Conservation (phyloP, 441 rosid genomes). For the Adansonia gregorii region DNA sequence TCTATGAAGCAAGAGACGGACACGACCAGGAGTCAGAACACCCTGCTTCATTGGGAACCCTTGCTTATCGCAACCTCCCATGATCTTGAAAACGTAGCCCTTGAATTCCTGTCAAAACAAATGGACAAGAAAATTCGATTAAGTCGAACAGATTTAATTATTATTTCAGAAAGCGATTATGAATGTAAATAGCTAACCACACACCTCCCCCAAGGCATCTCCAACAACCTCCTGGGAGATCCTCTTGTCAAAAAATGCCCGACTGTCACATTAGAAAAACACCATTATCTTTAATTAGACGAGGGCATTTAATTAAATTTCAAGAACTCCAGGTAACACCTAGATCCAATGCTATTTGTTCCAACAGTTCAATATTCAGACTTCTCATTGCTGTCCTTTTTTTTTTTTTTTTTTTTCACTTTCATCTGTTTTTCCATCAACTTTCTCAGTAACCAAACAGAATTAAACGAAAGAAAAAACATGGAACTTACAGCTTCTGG, state of each 20-base stretch:
- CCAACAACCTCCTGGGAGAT: constrained; percentile 23
- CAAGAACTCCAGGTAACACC: not conserved
- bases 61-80: constrained; percentile 64
- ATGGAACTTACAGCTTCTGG: constrained; percentile 68
- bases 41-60: constrained; percentile 71
- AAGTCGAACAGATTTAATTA: not conserved
- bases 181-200: not conserved
- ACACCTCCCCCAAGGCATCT: constrained; percentile 57
- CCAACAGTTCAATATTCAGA: not conserved
- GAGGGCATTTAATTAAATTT: not conserved
- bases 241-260: constrained; percentile 54
- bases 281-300: not conserved
- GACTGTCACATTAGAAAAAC: constrained; percentile 32
- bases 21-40: constrained; percentile 60
- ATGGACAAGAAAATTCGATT: not conserved
- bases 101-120: constrained; percentile 20
- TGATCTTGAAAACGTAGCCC: constrained; percentile 45
- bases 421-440: not conserved
- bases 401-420: too few relatives aligned
- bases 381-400: too few relatives aligned
- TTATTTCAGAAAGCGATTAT: not conserved
- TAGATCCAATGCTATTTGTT: not conserved
- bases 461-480: not conserved
- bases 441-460: not conserved
- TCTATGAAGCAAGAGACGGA: constrained; percentile 55